Evolutionary conservation across 306 rosid species (phyloP).

Genomic region (Rosa persica): DNA sequence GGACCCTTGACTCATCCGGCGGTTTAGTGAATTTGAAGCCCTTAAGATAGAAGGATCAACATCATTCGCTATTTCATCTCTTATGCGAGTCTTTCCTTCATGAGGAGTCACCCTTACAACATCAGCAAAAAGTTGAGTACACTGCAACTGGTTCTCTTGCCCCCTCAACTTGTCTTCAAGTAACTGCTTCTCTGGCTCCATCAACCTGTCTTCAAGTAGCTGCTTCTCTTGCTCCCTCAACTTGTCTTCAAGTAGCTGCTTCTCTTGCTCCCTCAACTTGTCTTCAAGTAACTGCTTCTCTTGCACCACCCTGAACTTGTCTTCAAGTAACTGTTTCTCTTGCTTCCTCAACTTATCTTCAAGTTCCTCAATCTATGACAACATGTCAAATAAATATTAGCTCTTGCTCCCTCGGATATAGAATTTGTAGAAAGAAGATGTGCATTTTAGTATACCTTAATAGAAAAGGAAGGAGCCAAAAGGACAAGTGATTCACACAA

Average conservation of each 20-base stretch:
- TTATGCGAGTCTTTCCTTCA: conserved; percentile 32
- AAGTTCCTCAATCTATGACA: conserved; percentile 65
- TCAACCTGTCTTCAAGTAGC: conserved; percentile 27
- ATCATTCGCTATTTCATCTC: conserved; percentile 49
- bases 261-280: conserved; percentile 48
- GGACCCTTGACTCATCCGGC: conserved; percentile 51
- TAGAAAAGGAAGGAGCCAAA: background rate
- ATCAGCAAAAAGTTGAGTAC: conserved; percentile 40
- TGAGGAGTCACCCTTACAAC: conserved; percentile 53
- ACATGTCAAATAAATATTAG: conserved; percentile 17
- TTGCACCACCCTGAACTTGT: conserved; percentile 42
- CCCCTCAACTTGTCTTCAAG: conserved; percentile 54
- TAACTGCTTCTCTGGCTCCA: conserved; percentile 44
- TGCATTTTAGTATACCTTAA: background rate
- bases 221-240: conserved; percentile 54
- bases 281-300: conserved; percentile 42
- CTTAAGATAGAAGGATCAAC: conserved; percentile 51
- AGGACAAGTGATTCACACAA: background rate
- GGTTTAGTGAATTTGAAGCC: conserved; percentile 51
- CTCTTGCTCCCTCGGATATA: background rate
- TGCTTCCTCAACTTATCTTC: conserved; percentile 58
- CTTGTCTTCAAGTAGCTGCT: conserved; percentile 52
- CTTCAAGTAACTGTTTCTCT: conserved; percentile 38
- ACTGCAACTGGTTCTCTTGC: conserved; percentile 29
- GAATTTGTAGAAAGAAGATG: background rate